Base-by-base conservation (phyloP, 176 grass and related monocot species). In the Elymus sibiricus region DNA sequence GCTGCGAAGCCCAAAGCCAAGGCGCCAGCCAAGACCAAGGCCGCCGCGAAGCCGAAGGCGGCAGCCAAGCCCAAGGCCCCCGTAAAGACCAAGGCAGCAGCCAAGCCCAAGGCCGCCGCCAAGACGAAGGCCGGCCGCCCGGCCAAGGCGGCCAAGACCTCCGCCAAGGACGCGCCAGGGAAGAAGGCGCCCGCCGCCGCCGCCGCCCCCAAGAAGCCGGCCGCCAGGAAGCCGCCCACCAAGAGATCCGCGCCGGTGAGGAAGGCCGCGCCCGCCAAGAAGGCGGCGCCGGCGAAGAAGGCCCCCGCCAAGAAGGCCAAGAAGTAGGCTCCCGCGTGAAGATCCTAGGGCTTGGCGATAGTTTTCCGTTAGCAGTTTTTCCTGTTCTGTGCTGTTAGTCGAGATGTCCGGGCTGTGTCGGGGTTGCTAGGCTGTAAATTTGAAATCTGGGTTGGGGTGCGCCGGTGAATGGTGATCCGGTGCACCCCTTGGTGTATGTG, bases 351-450 rank as follows among this genome's bases (percentile, higher is more conserved):
- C 74, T 76, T 75, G 44, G 1, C 67, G 9, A 2, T 53, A 13
- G 31, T 26, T 87, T 75, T 34, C 39, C 58, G 24, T 7, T 68
- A 70, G 61, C 21, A 24, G 15, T 79, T 24, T 83, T 13, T 86
- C n/a, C 29, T 35, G 3, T 29, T 49, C 44, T 49, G 7, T 22
- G 25, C 70, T 32, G 17, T 40, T 26, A 7, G 46, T 84, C 49
- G 49, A 64, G 78, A 22, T n/a, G 51, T 40, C 37, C 40, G n/a
- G 4, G 22, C 19, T 26, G 47, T 27, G 17, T 31, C 6, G 49
- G 7, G 22, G 86, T 37, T 26, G 47, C 16, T 79, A 70, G 40
- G 38, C 39, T 95, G 93, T 95, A 92, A 86, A 90, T 92, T 90
- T 84, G 77, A 85, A 85, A 88, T 82, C 72, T 31, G 4, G 32